Percentiles rank a stretch among this genome's conserved stretches.
These are phyloP conservation scores for Geotrichum candidum DNA, from an alignment of 1,139 yeast species.

Conservation along the genomic window DNA sequence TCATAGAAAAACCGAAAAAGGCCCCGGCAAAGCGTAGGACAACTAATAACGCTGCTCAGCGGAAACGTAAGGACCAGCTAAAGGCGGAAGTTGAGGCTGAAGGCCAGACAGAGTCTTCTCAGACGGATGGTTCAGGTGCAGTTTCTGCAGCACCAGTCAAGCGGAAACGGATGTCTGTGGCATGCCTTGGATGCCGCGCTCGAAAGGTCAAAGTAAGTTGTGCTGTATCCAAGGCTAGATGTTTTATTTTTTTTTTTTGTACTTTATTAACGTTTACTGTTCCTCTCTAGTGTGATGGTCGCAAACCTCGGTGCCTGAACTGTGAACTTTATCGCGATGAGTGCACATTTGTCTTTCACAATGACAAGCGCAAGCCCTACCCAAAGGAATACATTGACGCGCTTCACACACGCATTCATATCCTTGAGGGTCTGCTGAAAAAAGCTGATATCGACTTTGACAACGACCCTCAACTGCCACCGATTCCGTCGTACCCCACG, in stretches of 20 bases:
- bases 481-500: not conserved
- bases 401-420: constrained; percentile 16
- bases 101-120: not conserved
- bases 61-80: not conserved
- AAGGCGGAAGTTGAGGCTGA: not conserved
- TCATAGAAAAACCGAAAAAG: not conserved
- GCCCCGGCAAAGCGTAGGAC: not conserved
- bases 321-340: constrained; percentile 49
- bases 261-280: not conserved
- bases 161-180: constrained; percentile 47
- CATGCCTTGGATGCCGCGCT: constrained; percentile 58
- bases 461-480: constrained; percentile 1
- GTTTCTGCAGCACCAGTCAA: constrained; percentile 6
- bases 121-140: not conserved
- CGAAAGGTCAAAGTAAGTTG: constrained; percentile 40
- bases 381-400: constrained; percentile 22
- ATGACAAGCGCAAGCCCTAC: constrained; percentile 22
- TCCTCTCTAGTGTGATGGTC: constrained; percentile 47
- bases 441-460: constrained; percentile 17
- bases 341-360: constrained; percentile 20
- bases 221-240: not conserved
- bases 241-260: not conserved
- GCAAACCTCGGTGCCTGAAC: constrained; percentile 57
- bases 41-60: not conserved
- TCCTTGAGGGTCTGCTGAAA: constrained; percentile 17